These are phyloP conservation scores for Lachnellula occidentalis DNA, from an alignment of 2,329 filamentous ascomycete genomes.

Conservation along the genomic window DNA sequence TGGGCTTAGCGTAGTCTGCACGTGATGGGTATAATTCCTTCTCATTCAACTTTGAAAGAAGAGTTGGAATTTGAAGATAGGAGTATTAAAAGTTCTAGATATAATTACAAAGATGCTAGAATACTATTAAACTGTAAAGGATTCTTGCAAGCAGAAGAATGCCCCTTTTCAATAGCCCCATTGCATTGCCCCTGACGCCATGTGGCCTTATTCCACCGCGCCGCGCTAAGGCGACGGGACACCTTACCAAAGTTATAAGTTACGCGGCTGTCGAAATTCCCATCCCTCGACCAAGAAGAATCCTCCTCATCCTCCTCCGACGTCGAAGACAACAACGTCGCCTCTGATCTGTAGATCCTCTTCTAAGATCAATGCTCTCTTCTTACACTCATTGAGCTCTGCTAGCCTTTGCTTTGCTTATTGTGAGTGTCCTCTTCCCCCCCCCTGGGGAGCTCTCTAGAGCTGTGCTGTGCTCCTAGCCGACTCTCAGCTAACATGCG, in stretches of 20 bases:
- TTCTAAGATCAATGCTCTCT: constrained; percentile 24
- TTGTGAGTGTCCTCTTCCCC: constrained; percentile 3
- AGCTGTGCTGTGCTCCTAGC: too few species aligned
- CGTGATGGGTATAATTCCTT: too few species aligned
- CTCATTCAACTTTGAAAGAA: too few species aligned
- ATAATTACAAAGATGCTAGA: background rate
- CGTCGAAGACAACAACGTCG: constrained; percentile 12
- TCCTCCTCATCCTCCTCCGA: background rate
- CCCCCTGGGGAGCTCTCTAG: background rate
- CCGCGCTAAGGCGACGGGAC: background rate
- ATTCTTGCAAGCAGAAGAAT: constrained; percentile 8
- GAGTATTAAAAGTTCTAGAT: background rate
- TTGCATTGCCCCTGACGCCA: constrained; percentile 1
- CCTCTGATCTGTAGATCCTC: constrained; percentile 18
- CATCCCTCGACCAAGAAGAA: constrained; percentile 1
- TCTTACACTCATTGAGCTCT: constrained; percentile 20
- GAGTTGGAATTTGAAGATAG: background rate
- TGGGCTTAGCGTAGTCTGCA: too few species aligned
- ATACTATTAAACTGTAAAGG: constrained; percentile 21
- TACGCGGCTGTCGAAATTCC: constrained; percentile 9
- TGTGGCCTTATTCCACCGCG: background rate
- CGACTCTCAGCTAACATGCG: constrained; percentile 19
- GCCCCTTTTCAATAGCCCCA: background rate
- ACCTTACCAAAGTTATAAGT: constrained; percentile 6
- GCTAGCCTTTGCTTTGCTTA: constrained; percentile 1